These are phyloP conservation scores for Discostella pseudostelligera DNA, from an alignment of 108 stramenopile species.

Conservation along the genomic window DNA sequence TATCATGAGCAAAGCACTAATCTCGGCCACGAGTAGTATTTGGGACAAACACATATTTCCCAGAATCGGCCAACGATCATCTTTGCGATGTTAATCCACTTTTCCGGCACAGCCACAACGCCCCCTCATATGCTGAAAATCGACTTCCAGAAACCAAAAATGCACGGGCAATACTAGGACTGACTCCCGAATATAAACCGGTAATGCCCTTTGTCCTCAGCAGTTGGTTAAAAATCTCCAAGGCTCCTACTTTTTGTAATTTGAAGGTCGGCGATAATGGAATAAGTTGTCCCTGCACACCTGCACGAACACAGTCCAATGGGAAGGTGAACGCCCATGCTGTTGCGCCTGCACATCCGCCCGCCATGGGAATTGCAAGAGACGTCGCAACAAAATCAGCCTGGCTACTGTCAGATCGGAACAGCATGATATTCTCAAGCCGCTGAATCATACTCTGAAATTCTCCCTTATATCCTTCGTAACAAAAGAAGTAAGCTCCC, in stretches of 20 bases:
- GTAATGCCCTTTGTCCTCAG: conserved; percentile 62
- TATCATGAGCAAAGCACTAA: too few species aligned
- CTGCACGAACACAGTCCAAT: conserved; percentile 85
- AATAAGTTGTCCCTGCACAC: conserved; percentile 71
- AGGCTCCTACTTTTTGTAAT: conserved; percentile 45
- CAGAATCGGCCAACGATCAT: too few species aligned
- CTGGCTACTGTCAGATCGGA: not conserved
- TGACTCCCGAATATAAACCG: conserved; percentile 85
- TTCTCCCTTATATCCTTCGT: conserved; percentile 74
- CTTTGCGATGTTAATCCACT: conserved; percentile 30
- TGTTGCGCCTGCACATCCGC: conserved; percentile 81
- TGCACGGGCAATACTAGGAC: conserved; percentile 78
- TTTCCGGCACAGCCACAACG: conserved; percentile 61
- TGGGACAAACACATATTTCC: too few species aligned
- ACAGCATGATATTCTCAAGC: conserved; percentile 15
- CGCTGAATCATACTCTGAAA: conserved; percentile 18
- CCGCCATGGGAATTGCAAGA: conserved; percentile 80
- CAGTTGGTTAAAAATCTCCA: conserved; percentile 50
- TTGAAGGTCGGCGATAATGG: conserved; percentile 17
- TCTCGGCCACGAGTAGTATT: too few species aligned
- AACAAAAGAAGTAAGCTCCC: conserved; percentile 83
- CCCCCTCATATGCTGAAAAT: conserved; percentile 89
- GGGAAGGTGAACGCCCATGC: conserved; percentile 90
- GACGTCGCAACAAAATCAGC: conserved; percentile 27
- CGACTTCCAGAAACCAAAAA: conserved; percentile 88